Conservation (phyloP, 495 filamentous ascomycete species). For the Neurospora hispaniola region DNA sequence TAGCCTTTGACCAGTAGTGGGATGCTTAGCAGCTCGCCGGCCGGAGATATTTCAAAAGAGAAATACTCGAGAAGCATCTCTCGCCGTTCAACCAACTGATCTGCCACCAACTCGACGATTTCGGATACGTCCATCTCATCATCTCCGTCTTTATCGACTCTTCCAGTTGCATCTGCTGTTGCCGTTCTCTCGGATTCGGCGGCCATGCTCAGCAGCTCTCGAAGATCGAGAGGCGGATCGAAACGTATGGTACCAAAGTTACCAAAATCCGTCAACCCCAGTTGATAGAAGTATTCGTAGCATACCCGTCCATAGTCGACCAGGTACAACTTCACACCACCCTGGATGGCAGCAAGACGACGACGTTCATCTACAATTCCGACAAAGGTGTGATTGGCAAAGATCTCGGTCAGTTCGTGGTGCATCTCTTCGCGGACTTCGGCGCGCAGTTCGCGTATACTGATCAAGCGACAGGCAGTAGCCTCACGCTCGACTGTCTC, state of each 20-base stretch:
- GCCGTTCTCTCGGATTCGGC: constrained; percentile 52
- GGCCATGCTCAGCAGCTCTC: constrained; percentile 60
- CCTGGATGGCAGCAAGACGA: constrained; percentile 84
- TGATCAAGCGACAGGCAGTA: constrained; percentile 57
- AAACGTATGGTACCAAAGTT: constrained; percentile 86
- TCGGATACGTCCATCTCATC: constrained; percentile 54
- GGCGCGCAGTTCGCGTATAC: constrained; percentile 71
- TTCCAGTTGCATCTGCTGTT: constrained; percentile 4
- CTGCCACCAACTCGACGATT: constrained; percentile 50
- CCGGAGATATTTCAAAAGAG: constrained; percentile 64
- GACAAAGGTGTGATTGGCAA: constrained; percentile 86
- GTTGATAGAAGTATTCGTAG: constrained; percentile 93
- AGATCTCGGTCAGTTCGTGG: constrained; percentile 77
- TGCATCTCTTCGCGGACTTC: constrained; percentile 79
- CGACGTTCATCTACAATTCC: constrained; percentile 81
- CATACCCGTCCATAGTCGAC: constrained; percentile 87
- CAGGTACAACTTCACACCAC: constrained; percentile 84
- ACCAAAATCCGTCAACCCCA: constrained; percentile 90
- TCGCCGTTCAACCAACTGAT: constrained; percentile 56
- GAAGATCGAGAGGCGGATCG: constrained; percentile 60
- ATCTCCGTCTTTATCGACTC: constrained; percentile 22
- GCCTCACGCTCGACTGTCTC: constrained; percentile 58
- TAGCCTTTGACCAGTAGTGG: constrained; percentile 87
- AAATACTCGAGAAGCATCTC: constrained; percentile 95
- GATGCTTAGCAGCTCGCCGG: constrained; percentile 66